A percentile compares a stretch with the other conserved stretches of the same genome.
Conservation (phyloP, 805 yeast species). For the Wickerhamomyces ciferrii region DNA sequence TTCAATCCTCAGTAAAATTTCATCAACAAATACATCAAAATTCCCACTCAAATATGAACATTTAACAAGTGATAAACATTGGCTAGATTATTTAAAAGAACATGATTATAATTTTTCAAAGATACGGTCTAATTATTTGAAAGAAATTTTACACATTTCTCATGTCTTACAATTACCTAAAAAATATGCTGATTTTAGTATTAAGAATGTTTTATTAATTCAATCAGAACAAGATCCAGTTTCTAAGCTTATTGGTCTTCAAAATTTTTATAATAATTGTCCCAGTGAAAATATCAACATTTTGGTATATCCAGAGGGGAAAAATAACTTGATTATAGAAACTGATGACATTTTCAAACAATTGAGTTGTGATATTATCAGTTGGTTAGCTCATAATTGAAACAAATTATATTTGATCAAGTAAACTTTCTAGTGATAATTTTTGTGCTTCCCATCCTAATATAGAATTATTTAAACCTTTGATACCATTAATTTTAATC, state of each 20-base stretch:
- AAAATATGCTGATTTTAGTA: slow-evolving; percentile 3
- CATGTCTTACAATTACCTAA: slow-evolving; percentile 1
- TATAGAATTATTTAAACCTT: slow-evolving; percentile 1
- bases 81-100: slow-evolving; percentile 6
- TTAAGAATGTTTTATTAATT: slow-evolving; percentile 10
- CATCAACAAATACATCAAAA: background rate
- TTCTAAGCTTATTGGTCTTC: background rate
- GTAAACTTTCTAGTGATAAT: slow-evolving; percentile 6
- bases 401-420: background rate
- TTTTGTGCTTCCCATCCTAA: slow-evolving; percentile 15
- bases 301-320: slow-evolving; percentile 14
- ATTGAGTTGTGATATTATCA: slow-evolving; percentile 9
- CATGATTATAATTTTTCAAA: slow-evolving; percentile 2
- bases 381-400: slow-evolving; percentile 16
- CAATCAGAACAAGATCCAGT: slow-evolving; percentile 12
- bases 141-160: slow-evolving; percentile 1
- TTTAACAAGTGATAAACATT: slow-evolving; percentile 1
- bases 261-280: slow-evolving; percentile 8
- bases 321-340: slow-evolving; percentile 15
- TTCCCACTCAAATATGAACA: slow-evolving; percentile 5
- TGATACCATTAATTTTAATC: slow-evolving; percentile 4
- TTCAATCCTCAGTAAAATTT: slow-evolving; percentile 1
- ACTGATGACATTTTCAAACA: slow-evolving; percentile 10
- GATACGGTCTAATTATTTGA: slow-evolving; percentile 4
- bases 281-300: slow-evolving; percentile 7